Evolutionary conservation across 176 grass and related monocot species (phyloP).

Genomic region (Bonia amplexicaulis): DNA sequence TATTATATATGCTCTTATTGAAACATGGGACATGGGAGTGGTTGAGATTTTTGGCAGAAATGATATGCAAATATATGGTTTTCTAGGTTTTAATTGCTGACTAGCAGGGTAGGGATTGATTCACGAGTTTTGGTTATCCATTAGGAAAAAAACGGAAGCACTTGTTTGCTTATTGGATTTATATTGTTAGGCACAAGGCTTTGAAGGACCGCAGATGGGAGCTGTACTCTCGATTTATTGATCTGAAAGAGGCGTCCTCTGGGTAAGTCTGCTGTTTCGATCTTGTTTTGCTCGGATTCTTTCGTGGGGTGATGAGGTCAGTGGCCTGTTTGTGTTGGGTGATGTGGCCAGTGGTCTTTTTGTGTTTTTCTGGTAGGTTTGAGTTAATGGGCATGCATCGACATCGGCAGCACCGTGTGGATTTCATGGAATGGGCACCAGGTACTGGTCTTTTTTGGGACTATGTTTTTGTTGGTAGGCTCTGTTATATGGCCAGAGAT

Average conservation of each 20-base stretch:
- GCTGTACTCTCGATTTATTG: constrained; percentile 75
- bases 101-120: not conserved
- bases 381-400: constrained; percentile 88
- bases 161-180: constrained; percentile 12
- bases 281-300: not conserved
- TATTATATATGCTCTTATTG: not conserved
- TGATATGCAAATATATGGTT: not conserved
- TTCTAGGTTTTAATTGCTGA: not conserved
- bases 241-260: constrained; percentile 74
- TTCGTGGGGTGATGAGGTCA: not conserved
- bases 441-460: constrained; percentile 38
- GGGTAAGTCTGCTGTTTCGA: constrained; percentile 37
- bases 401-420: constrained; percentile 68
- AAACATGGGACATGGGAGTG: not conserved
- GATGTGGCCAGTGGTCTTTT: not conserved
- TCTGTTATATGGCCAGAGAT: not conserved
- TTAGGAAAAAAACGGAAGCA: not conserved
- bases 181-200: constrained; percentile 63
- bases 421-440: constrained; percentile 98
- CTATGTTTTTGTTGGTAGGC: not conserved
- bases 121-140: not conserved
- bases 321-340: not conserved
- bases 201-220: constrained; percentile 79
- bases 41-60: not conserved
- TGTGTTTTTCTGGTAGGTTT: constrained; percentile 40